Conservation (phyloP, 495 filamentous ascomycete genomes). For the Xylaria cubensis region DNA sequence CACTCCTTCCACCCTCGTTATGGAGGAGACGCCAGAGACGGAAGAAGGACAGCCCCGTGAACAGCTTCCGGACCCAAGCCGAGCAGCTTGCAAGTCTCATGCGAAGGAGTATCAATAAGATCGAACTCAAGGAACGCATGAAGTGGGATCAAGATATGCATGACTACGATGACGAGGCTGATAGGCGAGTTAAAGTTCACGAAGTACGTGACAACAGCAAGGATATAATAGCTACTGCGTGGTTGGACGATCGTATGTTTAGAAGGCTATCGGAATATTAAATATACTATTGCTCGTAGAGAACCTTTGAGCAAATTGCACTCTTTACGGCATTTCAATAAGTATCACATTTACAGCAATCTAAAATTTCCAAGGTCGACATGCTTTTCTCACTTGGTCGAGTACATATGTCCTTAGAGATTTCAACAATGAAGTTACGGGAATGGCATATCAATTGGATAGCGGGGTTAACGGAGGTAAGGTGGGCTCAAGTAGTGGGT, state of each 20-base stretch:
- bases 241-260: constrained; percentile 32
- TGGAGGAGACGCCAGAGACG: constrained; percentile 11
- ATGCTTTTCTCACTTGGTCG: no score
- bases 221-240: constrained; percentile 28
- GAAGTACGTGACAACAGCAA: constrained; percentile 31
- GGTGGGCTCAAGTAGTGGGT: neutral
- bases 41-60: constrained; percentile 21
- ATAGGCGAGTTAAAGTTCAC: constrained; percentile 29
- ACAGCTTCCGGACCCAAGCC: constrained; percentile 48
- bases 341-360: neutral
- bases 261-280: neutral
- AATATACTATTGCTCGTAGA: neutral
- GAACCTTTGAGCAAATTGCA: neutral
- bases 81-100: constrained; percentile 44
- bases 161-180: constrained; percentile 28
- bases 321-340: neutral
- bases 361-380: neutral
- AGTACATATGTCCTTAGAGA: no score
- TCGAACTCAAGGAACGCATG: constrained; percentile 41
- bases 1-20: constrained; percentile 15
- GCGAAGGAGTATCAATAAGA: constrained; percentile 45
- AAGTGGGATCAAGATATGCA: constrained; percentile 37
- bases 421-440: no score
- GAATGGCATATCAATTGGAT: neutral
- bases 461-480: constrained; percentile 9